phyloP scores from a whole-genome alignment of 495 filamentous ascomycete genomes.

The Aspergillus steynii region DNA sequence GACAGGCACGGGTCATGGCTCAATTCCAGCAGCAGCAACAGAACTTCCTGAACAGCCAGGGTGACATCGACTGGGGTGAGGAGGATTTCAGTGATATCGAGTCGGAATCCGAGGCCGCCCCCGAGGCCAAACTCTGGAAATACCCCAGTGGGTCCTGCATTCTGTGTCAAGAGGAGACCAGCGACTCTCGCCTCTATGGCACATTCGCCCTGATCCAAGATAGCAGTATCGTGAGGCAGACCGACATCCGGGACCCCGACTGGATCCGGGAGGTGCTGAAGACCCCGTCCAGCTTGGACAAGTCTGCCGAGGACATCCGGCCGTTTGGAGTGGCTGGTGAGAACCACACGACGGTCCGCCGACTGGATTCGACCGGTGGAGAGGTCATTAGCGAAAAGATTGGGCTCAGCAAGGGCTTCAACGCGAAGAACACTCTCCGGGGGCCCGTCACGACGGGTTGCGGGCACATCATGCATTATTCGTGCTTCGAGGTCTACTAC shows the following conservation, averaged over 20 bases:
- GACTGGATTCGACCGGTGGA: conserved; percentile 69
- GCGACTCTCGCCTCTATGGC: conserved; percentile 84
- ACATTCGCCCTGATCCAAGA: conserved; percentile 87
- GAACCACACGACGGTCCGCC: conserved; percentile 75
- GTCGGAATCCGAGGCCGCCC: conserved; percentile 51
- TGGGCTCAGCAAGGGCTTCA: conserved; percentile 86
- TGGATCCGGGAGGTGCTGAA: conserved; percentile 80
- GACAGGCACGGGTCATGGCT: conserved; percentile 92
- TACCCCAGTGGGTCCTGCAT: conserved; percentile 96
- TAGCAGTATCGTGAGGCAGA: conserved; percentile 85
- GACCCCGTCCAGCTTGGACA: conserved; percentile 78
- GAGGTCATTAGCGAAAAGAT: conserved; percentile 72
- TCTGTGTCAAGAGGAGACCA: conserved; percentile 93
- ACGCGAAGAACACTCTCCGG: conserved; percentile 59
- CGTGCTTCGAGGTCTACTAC: conserved; percentile 90
- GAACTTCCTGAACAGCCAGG: conserved; percentile 84
- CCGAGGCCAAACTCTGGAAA: conserved; percentile 78
- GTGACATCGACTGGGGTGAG: conserved; percentile 81
- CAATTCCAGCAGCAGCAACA: conserved; percentile 97
- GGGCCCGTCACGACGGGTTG: conserved; percentile 90
- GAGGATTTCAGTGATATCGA: conserved; percentile 71
- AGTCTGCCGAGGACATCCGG: conserved; percentile 74
- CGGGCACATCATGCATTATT: conserved; percentile 98
- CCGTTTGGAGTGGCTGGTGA: conserved; percentile 89
- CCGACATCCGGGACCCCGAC: conserved; percentile 75